These are phyloP conservation scores for Lodderomyces metapsilosis DNA, from an alignment of 1,139 yeast species.

Conservation along the genomic window DNA sequence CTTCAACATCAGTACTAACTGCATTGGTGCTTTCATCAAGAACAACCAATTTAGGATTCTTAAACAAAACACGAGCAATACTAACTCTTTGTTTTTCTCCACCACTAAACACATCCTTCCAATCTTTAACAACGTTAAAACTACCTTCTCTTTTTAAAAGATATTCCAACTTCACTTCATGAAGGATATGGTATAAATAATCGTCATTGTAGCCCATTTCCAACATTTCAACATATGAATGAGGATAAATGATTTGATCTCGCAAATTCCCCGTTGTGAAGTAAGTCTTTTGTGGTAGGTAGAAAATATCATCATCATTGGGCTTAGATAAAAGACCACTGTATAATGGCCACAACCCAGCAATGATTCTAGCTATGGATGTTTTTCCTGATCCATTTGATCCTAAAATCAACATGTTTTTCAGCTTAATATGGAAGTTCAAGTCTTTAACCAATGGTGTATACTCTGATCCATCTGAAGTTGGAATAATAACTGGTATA, in stretches of 20 bases:
- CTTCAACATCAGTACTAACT: conserved; percentile 89
- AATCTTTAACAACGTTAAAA: conserved; percentile 64
- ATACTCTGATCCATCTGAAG: conserved; percentile 54
- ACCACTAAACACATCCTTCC: conserved; percentile 92
- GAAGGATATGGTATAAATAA: conserved; percentile 63
- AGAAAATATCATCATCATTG: conserved; percentile 65
- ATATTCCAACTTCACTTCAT: conserved; percentile 79
- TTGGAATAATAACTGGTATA: conserved; percentile 80
- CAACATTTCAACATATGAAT: conserved; percentile 74
- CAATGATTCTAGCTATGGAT: conserved; percentile 77
- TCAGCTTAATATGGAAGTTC: conserved; percentile 63
- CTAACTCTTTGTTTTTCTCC: conserved; percentile 93
- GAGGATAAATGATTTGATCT: conserved; percentile 86
- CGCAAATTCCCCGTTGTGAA: conserved; percentile 76
- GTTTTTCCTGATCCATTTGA: conserved; percentile 91
- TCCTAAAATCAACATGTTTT: conserved; percentile 78
- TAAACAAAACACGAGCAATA: conserved; percentile 84
- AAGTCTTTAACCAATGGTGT: conserved; percentile 54
- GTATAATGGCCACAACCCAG: conserved; percentile 92
- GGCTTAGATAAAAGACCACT: conserved; percentile 83
- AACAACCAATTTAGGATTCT: conserved; percentile 77
- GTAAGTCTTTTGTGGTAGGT: conserved; percentile 81
- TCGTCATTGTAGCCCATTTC: conserved; percentile 71
- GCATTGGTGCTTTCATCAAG: conserved; percentile 95
- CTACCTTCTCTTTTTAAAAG: conserved; percentile 63